Percentiles rank a stretch among this genome's conserved stretches.
Evolutionary conservation across 257 asterid genomes (phyloP).

Genomic region (Prunella vulgaris): DNA sequence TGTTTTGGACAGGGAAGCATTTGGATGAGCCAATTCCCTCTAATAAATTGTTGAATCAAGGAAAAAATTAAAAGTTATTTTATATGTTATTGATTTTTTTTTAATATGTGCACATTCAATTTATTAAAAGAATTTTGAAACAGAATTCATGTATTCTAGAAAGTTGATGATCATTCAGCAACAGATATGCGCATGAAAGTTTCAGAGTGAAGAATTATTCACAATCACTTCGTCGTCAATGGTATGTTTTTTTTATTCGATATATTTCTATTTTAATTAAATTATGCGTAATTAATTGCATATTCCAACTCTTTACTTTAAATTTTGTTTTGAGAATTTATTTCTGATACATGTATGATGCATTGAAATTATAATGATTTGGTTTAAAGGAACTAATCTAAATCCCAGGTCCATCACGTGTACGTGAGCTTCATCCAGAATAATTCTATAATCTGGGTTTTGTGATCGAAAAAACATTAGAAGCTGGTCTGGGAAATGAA

Average conservation of each 20-base stretch:
- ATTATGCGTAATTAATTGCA: constrained; percentile 3
- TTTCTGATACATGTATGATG: neutral
- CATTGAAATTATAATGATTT: neutral
- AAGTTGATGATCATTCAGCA: too few species aligned
- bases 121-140: too few species aligned
- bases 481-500: constrained; percentile 98
- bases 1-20: too few species aligned
- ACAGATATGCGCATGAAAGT: constrained; percentile 56
- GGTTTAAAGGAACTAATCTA: constrained; percentile 7
- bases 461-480: constrained; percentile 90
- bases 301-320: neutral
- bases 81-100: too few species aligned
- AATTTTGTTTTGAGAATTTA: constrained; percentile 8
- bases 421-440: constrained; percentile 63
- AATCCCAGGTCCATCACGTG: constrained; percentile 68
- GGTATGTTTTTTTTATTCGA: constrained; percentile 32
- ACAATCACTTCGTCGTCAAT: constrained; percentile 52
- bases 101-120: too few species aligned
- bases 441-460: constrained; percentile 88
- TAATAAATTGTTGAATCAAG: too few species aligned
- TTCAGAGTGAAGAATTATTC: constrained; percentile 51
- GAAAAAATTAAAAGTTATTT: too few species aligned
- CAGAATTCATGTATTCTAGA: too few species aligned
- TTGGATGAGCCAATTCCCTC: too few species aligned
- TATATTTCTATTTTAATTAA: neutral